These are phyloP conservation scores for Akanthomyces dipterigenus DNA, from an alignment of 2,329 filamentous ascomycete species.

Conservation along the genomic window DNA sequence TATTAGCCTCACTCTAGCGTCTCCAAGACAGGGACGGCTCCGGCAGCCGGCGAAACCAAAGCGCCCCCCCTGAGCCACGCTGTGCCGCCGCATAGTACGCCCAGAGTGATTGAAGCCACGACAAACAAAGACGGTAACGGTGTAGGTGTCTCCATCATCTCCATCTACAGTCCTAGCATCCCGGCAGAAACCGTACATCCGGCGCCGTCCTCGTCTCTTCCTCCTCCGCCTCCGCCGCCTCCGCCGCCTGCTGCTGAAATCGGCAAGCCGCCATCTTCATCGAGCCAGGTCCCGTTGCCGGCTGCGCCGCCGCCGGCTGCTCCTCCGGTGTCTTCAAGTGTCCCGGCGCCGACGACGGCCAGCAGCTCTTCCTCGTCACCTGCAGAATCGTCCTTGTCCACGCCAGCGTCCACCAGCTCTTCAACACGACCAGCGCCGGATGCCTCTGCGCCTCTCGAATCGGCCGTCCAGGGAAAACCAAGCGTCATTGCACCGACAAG, in stretches of 20 bases:
- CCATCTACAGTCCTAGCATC: conserved; percentile 7
- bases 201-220: background rate
- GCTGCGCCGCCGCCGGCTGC: background rate
- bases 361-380: background rate
- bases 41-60: background rate
- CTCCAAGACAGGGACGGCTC: background rate
- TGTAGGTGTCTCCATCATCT: conserved; percentile 21
- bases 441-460: conserved; percentile 2
- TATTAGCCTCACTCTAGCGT: background rate
- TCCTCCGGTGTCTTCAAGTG: background rate
- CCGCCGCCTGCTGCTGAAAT: conserved; percentile 10
- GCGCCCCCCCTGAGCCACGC: background rate
- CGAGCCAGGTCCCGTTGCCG: background rate
- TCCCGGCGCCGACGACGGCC: background rate
- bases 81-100: background rate
- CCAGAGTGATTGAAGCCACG: conserved; percentile 1
- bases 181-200: background rate
- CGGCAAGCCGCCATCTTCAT: background rate
- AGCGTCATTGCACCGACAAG: background rate
- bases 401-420: conserved; percentile 8
- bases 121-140: conserved; percentile 20
- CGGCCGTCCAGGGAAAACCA: background rate
- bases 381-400: background rate
- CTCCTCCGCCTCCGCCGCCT: conserved; percentile 7
- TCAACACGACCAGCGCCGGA: conserved; percentile 1